Evolutionary conservation across 1,139 yeast species (phyloP), one percentile per base, ranked within the genome.

Genomic region (Diutina sp.): DNA sequence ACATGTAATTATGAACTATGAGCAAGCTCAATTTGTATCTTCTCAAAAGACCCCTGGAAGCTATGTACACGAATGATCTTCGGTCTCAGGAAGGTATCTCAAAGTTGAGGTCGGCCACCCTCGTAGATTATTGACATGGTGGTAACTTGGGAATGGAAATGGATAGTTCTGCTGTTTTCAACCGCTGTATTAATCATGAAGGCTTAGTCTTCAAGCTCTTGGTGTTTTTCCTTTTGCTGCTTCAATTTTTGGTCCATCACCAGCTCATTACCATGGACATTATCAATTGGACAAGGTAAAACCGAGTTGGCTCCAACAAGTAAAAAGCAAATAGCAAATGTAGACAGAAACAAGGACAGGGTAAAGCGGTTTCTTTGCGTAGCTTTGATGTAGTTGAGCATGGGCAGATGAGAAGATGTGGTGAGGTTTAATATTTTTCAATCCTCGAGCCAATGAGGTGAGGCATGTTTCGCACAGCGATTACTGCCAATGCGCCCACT

Each of bases 251-350:
- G 72, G 54, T 74, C 77, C 12, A 72, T 60, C 5, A 68, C 67
- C 2, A 79, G 69, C 46, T 76, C 80, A 61, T 76, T 76, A 9
- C 75, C 76, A 60, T 73, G 76, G 14, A 72, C 73, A 55, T 65
- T 64, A 61, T 82, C 85, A 25, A 84, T 85, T 1, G 95, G 95
- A 70, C 95, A 87, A n/a, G 90, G 90, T 55, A 87, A 68, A 16
- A 84, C 62, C 18, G 85, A 80, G 62, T 87, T 86, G 12, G 88
- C 85, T 1, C 86, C 82, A 12, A 87, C 93, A 56, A 88, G 72
- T 57, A 83, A 72, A 60, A 86, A 79, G 54, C 93, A 86, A 38
- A 87, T 82, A 45, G 86, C 79, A 63, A 85, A 85, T 0, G 93
- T 86, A n/a, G 90, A 82, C 41, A 85, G 80, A 69, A 87, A 87